A percentile compares a stretch with the other conserved stretches of the same genome.
Conservation (phyloP, 148 eudicot species). For the Vaccinium darrowii region DNA sequence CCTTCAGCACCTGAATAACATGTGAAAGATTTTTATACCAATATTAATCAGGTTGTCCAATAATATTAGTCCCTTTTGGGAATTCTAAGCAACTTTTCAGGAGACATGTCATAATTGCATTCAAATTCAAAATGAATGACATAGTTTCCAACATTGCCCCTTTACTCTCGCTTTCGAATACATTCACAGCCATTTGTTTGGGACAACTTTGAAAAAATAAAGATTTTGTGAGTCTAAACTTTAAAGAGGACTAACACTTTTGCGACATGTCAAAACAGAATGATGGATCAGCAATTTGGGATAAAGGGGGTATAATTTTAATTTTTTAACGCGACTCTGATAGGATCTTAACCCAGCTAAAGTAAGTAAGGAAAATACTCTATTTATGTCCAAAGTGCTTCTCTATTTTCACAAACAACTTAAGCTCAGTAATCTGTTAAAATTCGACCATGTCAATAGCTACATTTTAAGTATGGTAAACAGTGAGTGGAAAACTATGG, state of each 20-base stretch:
- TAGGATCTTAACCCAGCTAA: neutral
- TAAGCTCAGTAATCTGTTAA: neutral
- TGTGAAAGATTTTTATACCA: too few relatives aligned
- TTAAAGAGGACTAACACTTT: neutral
- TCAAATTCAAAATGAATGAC: neutral
- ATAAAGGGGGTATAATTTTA: neutral
- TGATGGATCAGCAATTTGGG: neutral
- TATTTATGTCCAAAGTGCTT: too few relatives aligned
- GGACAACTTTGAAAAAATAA: neutral
- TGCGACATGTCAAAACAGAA: neutral
- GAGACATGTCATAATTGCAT: neutral
- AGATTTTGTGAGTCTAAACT: neutral
- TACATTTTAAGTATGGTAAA: too few relatives aligned
- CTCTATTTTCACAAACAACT: too few relatives aligned
- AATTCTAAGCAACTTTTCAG: neutral
- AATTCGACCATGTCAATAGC: neutral
- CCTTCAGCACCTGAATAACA: neutral
- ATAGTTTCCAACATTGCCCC: neutral
- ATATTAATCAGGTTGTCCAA: neutral
- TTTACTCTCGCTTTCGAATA: too few relatives aligned
- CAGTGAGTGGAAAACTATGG: neutral
- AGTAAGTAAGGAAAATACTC: neutral
- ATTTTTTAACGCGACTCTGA: neutral
- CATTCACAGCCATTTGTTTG: neutral
- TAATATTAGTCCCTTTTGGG: neutral